These are phyloP conservation scores for Cucurbita maxima DNA, from an alignment of 306 rosid genomes.

Conservation along the genomic window DNA sequence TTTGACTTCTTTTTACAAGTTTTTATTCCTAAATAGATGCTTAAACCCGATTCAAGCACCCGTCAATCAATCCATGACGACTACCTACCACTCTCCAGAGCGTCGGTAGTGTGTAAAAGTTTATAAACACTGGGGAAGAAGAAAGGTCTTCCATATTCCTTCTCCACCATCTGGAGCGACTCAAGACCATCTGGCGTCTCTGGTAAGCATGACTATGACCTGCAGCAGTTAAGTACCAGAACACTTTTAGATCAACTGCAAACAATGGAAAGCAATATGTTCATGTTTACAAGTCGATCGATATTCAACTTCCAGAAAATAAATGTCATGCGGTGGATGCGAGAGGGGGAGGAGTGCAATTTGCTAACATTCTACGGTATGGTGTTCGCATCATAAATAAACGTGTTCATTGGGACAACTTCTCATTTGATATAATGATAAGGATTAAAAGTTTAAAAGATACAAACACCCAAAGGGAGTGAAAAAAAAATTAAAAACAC, in stretches of 20 bases:
- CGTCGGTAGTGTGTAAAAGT: conserved; percentile 26
- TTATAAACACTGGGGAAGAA: conserved; percentile 44
- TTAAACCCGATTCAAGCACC: conserved; percentile 64
- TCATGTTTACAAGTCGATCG: background rate
- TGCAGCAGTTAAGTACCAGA: conserved; percentile 36
- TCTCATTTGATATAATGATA: too few relatives aligned
- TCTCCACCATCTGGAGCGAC: conserved; percentile 59
- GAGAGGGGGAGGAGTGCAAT: background rate
- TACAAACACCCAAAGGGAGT: too few relatives aligned
- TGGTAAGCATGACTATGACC: conserved; percentile 92
- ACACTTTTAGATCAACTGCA: background rate
- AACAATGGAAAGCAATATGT: background rate
- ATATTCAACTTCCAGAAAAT: background rate
- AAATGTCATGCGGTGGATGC: background rate
- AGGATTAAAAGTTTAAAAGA: too few relatives aligned
- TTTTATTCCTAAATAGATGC: conserved; percentile 46
- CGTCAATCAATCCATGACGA: conserved; percentile 41
- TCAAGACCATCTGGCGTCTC: conserved; percentile 48
- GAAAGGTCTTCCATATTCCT: conserved; percentile 41
- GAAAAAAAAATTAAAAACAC: too few relatives aligned
- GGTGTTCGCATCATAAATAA: background rate
- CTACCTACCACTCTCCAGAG: conserved; percentile 50
- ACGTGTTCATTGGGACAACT: background rate
- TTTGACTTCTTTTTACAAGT: conserved; percentile 1
- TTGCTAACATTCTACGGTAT: background rate